Base-by-base conservation (phyloP, 2,329 filamentous ascomycete species). In the Fusarium zealandicum region DNA sequence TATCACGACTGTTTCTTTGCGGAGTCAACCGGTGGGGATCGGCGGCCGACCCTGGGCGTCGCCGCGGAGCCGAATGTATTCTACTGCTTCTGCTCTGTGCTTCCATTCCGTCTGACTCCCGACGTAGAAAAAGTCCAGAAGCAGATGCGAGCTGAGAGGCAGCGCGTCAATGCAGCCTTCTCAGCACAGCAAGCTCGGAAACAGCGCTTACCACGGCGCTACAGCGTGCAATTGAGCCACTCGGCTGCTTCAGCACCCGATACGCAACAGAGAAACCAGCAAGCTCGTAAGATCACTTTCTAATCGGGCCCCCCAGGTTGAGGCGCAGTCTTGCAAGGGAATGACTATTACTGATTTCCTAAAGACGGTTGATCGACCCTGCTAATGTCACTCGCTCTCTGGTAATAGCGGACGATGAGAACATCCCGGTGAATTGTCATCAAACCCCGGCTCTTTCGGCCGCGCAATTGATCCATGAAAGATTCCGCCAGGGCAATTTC, bases 401-500 rank as follows among this genome's bases (percentile, higher is more conserved):
- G n/a, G n/a, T 55, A 33, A 25, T 16, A 57, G 36, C 40, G 32
- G 40, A 44, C 45, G 45, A 60, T 60, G 25, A 36, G 46, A 27
- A 54, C 32, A 46, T 36, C 17, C 32, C 13, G 28, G 28, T 22
- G 10, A 43, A 43, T 47, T 53, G 57, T 36, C 38, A 60, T 61
- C 18, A 27, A 57, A 33, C 42, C 54, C 43, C 28, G 54, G 44
- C 9, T 35, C 41, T 5, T 31, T 44, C 41, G 41, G 44, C 16
- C 18, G 44, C 7, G 37, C 57, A 57, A 6, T 18, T 35, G 37
- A 33, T 40, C 14, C 14, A 30, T 27, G 43, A 57, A 61, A 47
- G 52, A 61, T 45, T 58, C 38, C 39, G 39, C 42, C 47, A 57
- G 51, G 57, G 32, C 61, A 61, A 61, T 61, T 61, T 60, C 42